phyloP scores from a whole-genome alignment of 257 asterid genomes.

The Linaria vulgaris region DNA sequence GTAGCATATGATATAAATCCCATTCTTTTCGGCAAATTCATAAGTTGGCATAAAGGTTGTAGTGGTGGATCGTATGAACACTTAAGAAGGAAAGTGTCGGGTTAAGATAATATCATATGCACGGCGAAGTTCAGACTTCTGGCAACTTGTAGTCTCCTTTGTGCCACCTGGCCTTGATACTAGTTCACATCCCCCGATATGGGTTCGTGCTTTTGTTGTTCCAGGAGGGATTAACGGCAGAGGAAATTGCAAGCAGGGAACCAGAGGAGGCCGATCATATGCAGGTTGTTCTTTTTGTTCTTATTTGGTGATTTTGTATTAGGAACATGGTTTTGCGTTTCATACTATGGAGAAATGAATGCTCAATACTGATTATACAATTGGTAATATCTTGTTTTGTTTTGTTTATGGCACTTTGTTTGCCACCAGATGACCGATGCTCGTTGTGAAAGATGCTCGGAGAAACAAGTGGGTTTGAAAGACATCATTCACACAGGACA shows the following conservation, averaged over 20 bases:
- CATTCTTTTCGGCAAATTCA: background rate
- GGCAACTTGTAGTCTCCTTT: background rate
- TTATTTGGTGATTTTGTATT: slow-evolving; percentile 16
- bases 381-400: background rate
- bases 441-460: slow-evolving; percentile 69
- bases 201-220: slow-evolving; percentile 18
- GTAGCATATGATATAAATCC: background rate
- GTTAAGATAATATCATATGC: background rate
- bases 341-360: background rate
- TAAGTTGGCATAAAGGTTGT: background rate
- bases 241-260: slow-evolving; percentile 66
- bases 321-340: slow-evolving; percentile 15
- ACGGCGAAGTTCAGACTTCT: background rate
- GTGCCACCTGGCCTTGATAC: slow-evolving; percentile 11
- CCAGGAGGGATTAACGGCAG: slow-evolving; percentile 91
- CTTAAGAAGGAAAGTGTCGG: background rate
- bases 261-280: slow-evolving; percentile 65
- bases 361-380: background rate
- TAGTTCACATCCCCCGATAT: background rate
- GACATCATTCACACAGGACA: slow-evolving; percentile 74
- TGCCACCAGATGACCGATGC: slow-evolving; percentile 80
- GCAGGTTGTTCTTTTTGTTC: slow-evolving; percentile 51
- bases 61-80: background rate
- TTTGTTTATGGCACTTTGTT: slow-evolving; percentile 13
- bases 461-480: slow-evolving; percentile 65